Conservation (phyloP, 2,329 filamentous ascomycete genomes). For the Harringtonia aguacate region DNA sequence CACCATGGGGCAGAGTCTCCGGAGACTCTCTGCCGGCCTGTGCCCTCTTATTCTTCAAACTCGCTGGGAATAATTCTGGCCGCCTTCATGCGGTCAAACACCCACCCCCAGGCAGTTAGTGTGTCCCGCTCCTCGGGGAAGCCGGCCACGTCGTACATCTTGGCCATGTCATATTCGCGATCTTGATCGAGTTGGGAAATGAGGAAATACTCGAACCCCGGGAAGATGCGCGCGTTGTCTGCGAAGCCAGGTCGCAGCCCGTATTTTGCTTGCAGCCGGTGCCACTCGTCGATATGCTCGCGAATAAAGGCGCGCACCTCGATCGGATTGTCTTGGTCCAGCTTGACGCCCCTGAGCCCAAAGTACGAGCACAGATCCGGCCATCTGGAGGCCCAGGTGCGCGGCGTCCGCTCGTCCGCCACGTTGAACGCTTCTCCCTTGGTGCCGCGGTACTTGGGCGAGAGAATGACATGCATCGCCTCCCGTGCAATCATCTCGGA, state of each 20-base stretch:
- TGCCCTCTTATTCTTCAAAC: background rate
- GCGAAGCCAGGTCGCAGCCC: constrained; percentile 25
- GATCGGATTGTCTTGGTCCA: constrained; percentile 14
- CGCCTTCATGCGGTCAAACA: constrained; percentile 26
- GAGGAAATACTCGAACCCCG: constrained; percentile 22
- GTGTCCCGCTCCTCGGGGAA: constrained; percentile 29
- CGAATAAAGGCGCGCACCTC: constrained; percentile 24
- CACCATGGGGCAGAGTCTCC: too few species aligned
- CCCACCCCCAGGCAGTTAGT: constrained; percentile 24
- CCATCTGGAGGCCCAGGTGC: constrained; percentile 16
- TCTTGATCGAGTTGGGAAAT: constrained; percentile 24
- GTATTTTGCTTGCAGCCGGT: constrained; percentile 21
- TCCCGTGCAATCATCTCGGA: constrained; percentile 24
- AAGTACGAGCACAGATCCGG: constrained; percentile 14
- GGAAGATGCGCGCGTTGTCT: constrained; percentile 22
- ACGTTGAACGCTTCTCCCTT: constrained; percentile 16
- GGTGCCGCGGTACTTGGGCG: constrained; percentile 5
- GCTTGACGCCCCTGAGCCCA: constrained; percentile 15
- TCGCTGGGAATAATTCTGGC: constrained; percentile 6
- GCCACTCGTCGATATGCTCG: constrained; percentile 20
- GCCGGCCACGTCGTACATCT: constrained; percentile 26
- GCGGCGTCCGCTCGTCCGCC: constrained; percentile 11
- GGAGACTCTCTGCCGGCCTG: too few species aligned
- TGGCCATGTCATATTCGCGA: constrained; percentile 31
- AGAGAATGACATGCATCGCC: constrained; percentile 12